phyloP scores from a whole-genome alignment of 164 flowering plant genomes.

The Magnolia sinica region DNA sequence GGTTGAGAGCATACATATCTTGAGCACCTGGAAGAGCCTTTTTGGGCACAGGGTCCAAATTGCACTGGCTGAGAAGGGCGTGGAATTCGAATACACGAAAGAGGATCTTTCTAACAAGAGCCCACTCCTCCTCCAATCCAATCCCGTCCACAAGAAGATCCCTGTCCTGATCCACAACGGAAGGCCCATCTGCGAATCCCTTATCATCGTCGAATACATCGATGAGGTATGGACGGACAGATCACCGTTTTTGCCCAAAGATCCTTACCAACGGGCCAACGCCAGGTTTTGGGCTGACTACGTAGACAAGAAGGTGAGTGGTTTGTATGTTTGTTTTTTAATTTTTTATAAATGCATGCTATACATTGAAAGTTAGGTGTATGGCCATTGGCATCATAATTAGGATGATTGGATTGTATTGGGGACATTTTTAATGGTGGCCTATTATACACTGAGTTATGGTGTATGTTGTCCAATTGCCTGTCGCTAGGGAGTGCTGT shows the following conservation, averaged over 20 bases:
- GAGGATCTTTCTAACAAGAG: constrained; percentile 12
- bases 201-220: constrained; percentile 21
- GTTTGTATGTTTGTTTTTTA: too few relatives aligned
- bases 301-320: constrained; percentile 15
- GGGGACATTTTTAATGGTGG: too few relatives aligned
- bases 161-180: constrained; percentile 24
- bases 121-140: constrained; percentile 15
- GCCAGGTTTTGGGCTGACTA: constrained; percentile 24
- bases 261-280: constrained; percentile 14
- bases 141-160: constrained; percentile 23
- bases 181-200: constrained; percentile 24
- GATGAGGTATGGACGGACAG: constrained; percentile 20
- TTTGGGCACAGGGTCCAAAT: constrained; percentile 36
- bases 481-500: too few relatives aligned
- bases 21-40: constrained; percentile 26
- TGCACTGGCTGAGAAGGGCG: constrained; percentile 31
- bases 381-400: too few relatives aligned
- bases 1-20: constrained; percentile 23
- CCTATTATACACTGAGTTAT: too few relatives aligned
- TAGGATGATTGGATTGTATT: too few relatives aligned
- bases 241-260: constrained; percentile 18
- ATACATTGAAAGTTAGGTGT: too few relatives aligned
- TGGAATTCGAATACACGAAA: constrained; percentile 30
- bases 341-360: too few relatives aligned
- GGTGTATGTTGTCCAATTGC: too few relatives aligned